phyloP scores from a whole-genome alignment of 306 rosid genomes.

The Hippophae rhamnoides region DNA sequence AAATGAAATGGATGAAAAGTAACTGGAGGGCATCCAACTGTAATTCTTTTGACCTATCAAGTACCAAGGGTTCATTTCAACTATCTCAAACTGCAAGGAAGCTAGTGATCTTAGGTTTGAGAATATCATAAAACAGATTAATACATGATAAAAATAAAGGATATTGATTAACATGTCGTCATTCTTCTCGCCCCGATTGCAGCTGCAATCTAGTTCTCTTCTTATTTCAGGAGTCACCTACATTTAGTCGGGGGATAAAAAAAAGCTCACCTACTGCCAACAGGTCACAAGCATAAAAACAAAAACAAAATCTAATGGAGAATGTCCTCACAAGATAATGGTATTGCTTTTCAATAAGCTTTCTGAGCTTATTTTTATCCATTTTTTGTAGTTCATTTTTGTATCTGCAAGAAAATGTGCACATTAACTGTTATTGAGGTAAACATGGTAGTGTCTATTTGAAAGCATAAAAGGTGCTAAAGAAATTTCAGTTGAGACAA shows the following conservation, averaged over 20 bases:
- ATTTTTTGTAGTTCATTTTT: slow-evolving; percentile 70
- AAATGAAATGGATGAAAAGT: too few species aligned
- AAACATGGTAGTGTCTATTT: not conserved
- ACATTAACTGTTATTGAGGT: slow-evolving; percentile 4
- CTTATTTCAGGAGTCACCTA: slow-evolving; percentile 89
- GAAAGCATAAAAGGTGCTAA: too few species aligned
- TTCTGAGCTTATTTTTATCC: slow-evolving; percentile 62
- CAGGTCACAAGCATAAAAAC: not conserved
- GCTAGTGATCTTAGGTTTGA: not conserved
- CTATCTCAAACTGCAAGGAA: not conserved
- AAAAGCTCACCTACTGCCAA: slow-evolving; percentile 8
- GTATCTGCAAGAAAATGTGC: slow-evolving; percentile 50
- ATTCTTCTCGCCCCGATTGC: slow-evolving; percentile 85
- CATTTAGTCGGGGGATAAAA: not conserved
- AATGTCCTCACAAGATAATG: slow-evolving; percentile 59
- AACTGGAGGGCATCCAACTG: too few species aligned
- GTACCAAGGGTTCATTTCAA: too few species aligned
- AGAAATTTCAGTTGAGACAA: too few species aligned
- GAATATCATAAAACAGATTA: not conserved
- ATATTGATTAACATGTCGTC: slow-evolving; percentile 63
- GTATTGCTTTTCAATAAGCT: slow-evolving; percentile 55
- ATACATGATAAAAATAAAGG: slow-evolving; percentile 31
- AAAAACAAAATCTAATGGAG: slow-evolving; percentile 1
- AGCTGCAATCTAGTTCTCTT: slow-evolving; percentile 66
- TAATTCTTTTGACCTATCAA: too few species aligned